These are phyloP conservation scores for Carex pumila DNA, from an alignment of 176 grass and related monocot species.

Conservation along the genomic window DNA sequence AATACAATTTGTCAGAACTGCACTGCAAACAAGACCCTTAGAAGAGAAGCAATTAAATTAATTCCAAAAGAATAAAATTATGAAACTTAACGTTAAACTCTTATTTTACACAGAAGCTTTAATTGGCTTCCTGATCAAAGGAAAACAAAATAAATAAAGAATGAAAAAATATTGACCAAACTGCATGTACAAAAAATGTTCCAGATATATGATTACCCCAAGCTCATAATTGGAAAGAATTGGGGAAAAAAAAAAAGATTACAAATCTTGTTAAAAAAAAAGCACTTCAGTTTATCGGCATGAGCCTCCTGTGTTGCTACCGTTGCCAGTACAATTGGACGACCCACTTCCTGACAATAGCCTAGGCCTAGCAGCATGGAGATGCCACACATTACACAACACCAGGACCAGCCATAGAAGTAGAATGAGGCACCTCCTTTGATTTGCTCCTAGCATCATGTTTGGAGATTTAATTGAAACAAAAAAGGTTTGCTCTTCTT, in stretches of 20 bases:
- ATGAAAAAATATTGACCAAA: neutral
- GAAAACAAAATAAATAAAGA: neutral
- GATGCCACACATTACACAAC: slow-evolving; percentile 3
- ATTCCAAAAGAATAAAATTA: neutral
- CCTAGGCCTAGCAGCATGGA: neutral
- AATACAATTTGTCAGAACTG: neutral
- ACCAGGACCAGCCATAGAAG: slow-evolving; percentile 3
- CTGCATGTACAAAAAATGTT: neutral
- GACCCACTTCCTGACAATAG: neutral
- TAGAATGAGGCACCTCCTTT: neutral
- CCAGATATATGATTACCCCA: neutral
- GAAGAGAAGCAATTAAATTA: neutral
- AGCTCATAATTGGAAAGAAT: neutral
- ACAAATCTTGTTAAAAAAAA: neutral
- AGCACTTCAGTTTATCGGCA: neutral
- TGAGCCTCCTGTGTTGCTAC: neutral
- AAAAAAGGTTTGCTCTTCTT: neutral
- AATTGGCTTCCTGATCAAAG: neutral
- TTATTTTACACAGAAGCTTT: neutral
- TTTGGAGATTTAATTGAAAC: neutral
- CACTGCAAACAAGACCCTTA: neutral
- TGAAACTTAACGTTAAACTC: neutral
- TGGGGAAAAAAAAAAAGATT: neutral
- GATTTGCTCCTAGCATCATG: neutral
- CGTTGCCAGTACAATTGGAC: neutral